phyloP scores from a whole-genome alignment of 225 moss, liverwort and hornwort genomes.

The Neckera pumila region DNA sequence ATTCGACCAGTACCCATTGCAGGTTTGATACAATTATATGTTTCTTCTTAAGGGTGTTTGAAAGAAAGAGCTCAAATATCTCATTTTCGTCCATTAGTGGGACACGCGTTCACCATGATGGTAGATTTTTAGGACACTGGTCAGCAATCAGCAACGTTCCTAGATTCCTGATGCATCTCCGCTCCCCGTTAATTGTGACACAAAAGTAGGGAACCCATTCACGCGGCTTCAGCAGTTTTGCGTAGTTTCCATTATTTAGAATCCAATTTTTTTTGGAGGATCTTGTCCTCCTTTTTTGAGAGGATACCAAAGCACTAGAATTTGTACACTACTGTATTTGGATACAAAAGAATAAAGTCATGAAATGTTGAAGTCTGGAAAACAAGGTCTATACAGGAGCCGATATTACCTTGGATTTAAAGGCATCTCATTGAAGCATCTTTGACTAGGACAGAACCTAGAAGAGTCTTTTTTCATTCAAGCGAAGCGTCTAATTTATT shows the following conservation, averaged over 20 bases:
- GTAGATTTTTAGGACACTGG: not conserved
- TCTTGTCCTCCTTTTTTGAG: not conserved
- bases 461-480: not conserved
- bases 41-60: not conserved
- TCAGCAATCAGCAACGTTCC: not conserved
- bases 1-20: slow-evolving; percentile 63
- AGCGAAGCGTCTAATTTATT: not conserved
- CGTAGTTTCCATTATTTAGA: not conserved
- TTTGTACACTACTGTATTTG: not conserved
- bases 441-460: not conserved
- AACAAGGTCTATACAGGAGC: not conserved
- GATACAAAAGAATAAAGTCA: not conserved
- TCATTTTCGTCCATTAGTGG: not conserved
- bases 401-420: not conserved
- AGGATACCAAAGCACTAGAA: not conserved
- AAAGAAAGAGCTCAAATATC: not conserved
- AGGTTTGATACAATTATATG: slow-evolving; percentile 24
- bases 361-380: not conserved
- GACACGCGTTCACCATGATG: not conserved
- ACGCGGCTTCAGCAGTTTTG: not conserved
- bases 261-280: not conserved
- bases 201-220: not conserved
- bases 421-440: not conserved
- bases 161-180: not conserved
- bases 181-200: not conserved